These are phyloP conservation scores for Aspergillus vadensis DNA, from an alignment of 2,329 filamentous ascomycete genomes.

Conservation along the genomic window DNA sequence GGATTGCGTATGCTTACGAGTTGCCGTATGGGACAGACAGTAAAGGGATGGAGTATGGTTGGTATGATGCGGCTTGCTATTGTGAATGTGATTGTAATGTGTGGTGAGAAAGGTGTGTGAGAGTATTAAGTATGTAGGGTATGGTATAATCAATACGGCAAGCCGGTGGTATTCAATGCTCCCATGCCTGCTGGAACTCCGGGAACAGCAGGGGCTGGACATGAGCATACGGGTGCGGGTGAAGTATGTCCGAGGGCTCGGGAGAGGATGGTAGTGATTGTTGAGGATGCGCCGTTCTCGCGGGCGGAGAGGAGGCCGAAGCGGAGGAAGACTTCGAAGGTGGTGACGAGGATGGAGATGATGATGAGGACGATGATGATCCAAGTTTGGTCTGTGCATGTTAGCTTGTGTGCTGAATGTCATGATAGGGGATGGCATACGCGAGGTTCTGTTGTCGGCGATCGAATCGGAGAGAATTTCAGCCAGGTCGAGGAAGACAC, in stretches of 20 bases:
- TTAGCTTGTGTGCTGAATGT: constrained; percentile 52
- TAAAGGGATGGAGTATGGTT: background rate
- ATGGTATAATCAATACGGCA: background rate
- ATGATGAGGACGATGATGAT: constrained; percentile 95
- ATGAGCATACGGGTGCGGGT: constrained; percentile 11
- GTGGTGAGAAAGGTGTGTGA: background rate
- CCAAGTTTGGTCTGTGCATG: constrained; percentile 74
- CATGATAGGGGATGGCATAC: constrained; percentile 35
- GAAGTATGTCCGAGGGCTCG: constrained; percentile 12
- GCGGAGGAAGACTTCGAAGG: constrained; percentile 81
- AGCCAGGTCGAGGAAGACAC: constrained; percentile 92
- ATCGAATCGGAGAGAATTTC: constrained; percentile 93
- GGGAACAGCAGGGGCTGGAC: background rate
- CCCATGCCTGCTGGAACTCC: background rate
- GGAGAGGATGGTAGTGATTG: constrained; percentile 17
- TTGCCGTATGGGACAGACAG: background rate
- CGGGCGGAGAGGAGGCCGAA: constrained; percentile 68
- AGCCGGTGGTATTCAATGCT: background rate
- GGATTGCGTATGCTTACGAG: too few species aligned
- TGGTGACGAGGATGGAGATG: constrained; percentile 86
- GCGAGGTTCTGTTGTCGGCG: constrained; percentile 91
- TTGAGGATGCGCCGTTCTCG: constrained; percentile 18
- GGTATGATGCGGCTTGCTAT: too few species aligned
- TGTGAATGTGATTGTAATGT: too few species aligned
- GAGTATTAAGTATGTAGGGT: background rate